Base-by-base conservation (phyloP, 2,329 filamentous ascomycete species). In the Epichloe bromicola region DNA sequence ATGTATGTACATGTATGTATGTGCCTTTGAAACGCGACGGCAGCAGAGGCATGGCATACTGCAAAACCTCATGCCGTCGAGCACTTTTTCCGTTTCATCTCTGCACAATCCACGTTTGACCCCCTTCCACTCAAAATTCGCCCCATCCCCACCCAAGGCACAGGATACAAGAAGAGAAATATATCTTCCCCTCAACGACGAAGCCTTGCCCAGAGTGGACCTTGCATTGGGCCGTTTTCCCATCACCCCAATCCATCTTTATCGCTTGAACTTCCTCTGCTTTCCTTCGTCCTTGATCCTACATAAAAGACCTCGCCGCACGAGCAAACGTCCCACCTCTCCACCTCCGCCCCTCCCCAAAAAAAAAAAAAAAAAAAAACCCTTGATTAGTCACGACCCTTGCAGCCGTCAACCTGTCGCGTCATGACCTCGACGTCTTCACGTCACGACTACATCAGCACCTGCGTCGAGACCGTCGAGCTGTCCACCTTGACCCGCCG, bases 391-490 rank as follows among this genome's bases (percentile, higher is more conserved):
- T 49, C 39, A 49, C 43, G 30, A 49, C 11, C 39, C 47, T 33
- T 36, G 19, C 20, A 23, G 11, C 46, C 23, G 14, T 23, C 20
- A 20, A 5, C 37, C 23, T 19, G 19, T 19, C 19, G 2, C 6
- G n/a, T 38, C 43, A 39, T 34, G n/a, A 17, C 19, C 23, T 30
- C 26, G 19, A 43, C 6, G 11, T 48, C 12, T 11, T 43, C 37
- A 19, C 39, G 39, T 43, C 47, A 37, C 33, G 12, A 49, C 43
- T 17, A 4, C 44, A 33, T 33, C 19, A 33, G 20, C 19, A 43
- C 10, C 5, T n/a, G 15, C 37, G n/a, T 17, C 15, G 41, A 48
- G 44, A 46, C 37, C 45, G 42, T 54, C 36, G 50, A 55, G 41
- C 41, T 55, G 17, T 49, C 48, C 8, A 49, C 38, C 37, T 48